Conservation (phyloP, 23 red algal genomes). For the Gracilariopsis chorda region DNA sequence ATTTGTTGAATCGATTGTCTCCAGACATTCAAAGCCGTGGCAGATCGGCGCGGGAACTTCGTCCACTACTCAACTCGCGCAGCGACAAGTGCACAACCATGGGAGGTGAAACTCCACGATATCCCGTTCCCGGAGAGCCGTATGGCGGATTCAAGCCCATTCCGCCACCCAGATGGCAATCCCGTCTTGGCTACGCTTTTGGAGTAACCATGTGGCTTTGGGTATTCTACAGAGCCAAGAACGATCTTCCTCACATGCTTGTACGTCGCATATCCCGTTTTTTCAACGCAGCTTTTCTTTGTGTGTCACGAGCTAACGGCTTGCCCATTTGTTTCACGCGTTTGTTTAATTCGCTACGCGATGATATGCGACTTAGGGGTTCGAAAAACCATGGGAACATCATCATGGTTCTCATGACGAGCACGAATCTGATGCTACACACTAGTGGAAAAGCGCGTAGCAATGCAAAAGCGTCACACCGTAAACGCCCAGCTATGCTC, state of each 20-base stretch:
- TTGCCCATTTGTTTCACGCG: too few relatives aligned
- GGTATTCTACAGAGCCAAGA: conserved; percentile 76
- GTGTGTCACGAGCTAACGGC: too few relatives aligned
- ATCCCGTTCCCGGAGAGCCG: conserved; percentile 41
- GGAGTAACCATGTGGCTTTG: conserved; percentile 81
- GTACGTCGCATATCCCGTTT: conserved; percentile 42
- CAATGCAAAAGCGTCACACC: too few relatives aligned
- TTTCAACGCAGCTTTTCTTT: too few relatives aligned
- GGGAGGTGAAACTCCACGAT: conserved; percentile 11
- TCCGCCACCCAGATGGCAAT: conserved; percentile 35
- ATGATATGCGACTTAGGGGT: too few relatives aligned
- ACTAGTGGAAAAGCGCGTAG: too few relatives aligned
- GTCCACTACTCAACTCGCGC: too few relatives aligned
- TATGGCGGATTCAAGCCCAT: conserved; percentile 59
- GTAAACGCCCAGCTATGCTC: too few relatives aligned
- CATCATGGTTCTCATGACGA: conserved; percentile 8
- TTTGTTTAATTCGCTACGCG: too few relatives aligned
- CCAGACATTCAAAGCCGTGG: too few relatives aligned
- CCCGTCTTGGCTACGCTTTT: conserved; percentile 49
- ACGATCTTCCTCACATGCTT: conserved; percentile 84
- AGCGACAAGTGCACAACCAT: not conserved
- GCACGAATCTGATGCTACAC: not conserved
- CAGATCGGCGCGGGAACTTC: too few relatives aligned
- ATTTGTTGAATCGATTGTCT: too few relatives aligned
- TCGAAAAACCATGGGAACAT: conserved; percentile 64